Percentiles rank a stretch among this genome's conserved stretches.
These are phyloP conservation scores for Diaporthe sp. DNA, from an alignment of 2,329 filamentous ascomycete genomes.

Conservation along the genomic window DNA sequence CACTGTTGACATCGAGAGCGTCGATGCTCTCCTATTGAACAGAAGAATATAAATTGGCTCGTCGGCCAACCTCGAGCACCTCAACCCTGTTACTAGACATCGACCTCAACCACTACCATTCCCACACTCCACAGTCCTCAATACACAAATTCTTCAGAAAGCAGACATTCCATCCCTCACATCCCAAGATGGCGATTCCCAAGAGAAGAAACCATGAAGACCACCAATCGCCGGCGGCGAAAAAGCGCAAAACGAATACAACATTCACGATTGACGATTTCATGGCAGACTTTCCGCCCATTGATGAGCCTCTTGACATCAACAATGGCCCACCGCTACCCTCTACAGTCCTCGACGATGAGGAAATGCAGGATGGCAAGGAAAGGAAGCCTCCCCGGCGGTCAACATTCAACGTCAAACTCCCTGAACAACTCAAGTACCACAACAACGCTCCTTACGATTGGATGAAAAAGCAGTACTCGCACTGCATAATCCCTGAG, in stretches of 20 bases:
- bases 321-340: background rate
- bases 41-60: background rate
- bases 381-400: background rate
- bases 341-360: background rate
- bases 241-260: background rate
- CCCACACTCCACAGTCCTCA: background rate
- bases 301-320: background rate
- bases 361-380: background rate
- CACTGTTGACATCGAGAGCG: background rate
- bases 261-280: background rate
- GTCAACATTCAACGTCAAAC: background rate
- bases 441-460: background rate
- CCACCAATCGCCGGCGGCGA: background rate
- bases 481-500: conserved; percentile 11
- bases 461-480: background rate
- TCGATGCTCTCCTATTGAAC: background rate
- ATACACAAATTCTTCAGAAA: background rate
- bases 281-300: background rate
- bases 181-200: background rate
- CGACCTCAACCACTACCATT: background rate
- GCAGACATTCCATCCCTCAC: background rate
- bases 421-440: background rate
- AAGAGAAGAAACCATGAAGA: background rate
- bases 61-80: background rate
- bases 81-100: too few relatives aligned